Evolutionary conservation across 352 stramenopile species (phyloP).

Genomic region (Pythium plurisporium): DNA sequence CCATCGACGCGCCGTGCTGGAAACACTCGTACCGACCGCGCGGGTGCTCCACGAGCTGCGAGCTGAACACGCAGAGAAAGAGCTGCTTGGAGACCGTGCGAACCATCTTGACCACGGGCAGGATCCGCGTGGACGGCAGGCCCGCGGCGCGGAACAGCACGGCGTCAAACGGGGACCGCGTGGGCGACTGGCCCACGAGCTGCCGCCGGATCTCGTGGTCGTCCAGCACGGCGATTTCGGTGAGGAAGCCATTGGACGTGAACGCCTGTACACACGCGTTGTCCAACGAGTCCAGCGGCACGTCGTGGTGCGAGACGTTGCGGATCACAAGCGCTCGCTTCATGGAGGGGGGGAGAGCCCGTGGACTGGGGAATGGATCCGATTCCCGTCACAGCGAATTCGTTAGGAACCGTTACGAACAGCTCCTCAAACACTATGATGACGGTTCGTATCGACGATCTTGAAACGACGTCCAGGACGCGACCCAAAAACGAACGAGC

Average conservation of each 20-base stretch:
- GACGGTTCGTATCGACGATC: too few relatives aligned
- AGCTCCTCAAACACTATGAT: too few relatives aligned
- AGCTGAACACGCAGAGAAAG: constrained; percentile 82
- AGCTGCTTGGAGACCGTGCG: constrained; percentile 77
- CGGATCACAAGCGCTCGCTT: constrained; percentile 78
- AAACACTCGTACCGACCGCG: constrained; percentile 75
- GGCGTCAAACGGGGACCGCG: constrained; percentile 49
- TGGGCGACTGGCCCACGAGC: constrained; percentile 53
- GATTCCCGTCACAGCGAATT: background rate
- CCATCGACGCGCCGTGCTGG: constrained; percentile 74
- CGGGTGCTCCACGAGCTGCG: constrained; percentile 65
- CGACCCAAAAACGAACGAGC: too few relatives aligned
- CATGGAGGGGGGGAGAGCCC: constrained; percentile 28
- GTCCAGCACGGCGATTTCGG: constrained; percentile 58
- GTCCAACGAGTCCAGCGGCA: constrained; percentile 69
- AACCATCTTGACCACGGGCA: constrained; percentile 51
- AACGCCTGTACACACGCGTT: constrained; percentile 72
- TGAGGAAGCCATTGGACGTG: constrained; percentile 65
- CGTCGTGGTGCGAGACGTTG: constrained; percentile 65
- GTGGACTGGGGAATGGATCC: background rate
- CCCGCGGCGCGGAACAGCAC: constrained; percentile 64
- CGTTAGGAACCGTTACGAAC: background rate
- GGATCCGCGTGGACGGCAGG: constrained; percentile 43
- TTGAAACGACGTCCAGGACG: background rate
- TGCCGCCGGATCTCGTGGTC: constrained; percentile 52